Percentiles rank a stretch among this genome's conserved stretches.
These are phyloP conservation scores for Cladorrhinum sp. DNA, from an alignment of 2,329 filamentous ascomycete species.

Conservation along the genomic window DNA sequence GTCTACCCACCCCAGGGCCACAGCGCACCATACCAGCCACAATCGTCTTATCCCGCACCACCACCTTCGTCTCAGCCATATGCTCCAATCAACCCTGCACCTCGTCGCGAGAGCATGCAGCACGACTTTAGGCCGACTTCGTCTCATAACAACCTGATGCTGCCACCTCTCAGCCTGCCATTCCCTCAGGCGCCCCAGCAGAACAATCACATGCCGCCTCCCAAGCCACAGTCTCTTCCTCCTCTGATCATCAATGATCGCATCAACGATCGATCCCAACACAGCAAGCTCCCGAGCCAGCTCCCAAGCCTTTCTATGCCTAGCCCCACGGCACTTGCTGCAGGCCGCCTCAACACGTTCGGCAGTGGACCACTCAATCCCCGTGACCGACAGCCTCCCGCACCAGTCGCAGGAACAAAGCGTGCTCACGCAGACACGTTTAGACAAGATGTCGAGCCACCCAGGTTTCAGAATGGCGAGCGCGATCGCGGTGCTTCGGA, in stretches of 20 bases:
- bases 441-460: conserved; percentile 7
- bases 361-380: conserved; percentile 12
- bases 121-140: conserved; percentile 17
- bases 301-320: conserved; percentile 12
- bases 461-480: conserved; percentile 24
- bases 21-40: conserved; percentile 17
- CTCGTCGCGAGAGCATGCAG: conserved; percentile 25
- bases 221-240: conserved; percentile 16
- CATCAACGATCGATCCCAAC: background rate
- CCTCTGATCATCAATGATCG: conserved; percentile 19
- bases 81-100: conserved; percentile 26
- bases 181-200: conserved; percentile 14
- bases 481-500: conserved; percentile 20
- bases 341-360: background rate
- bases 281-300: background rate
- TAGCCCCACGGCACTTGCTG: conserved; percentile 14
- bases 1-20: conserved; percentile 28
- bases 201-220: conserved; percentile 5
- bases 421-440: conserved; percentile 25
- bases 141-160: conserved; percentile 11
- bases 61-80: conserved; percentile 31
- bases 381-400: conserved; percentile 12
- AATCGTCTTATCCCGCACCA: conserved; percentile 20
- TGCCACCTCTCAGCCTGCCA: conserved; percentile 18
- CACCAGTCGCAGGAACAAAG: conserved; percentile 25